Base-by-base conservation (phyloP, 768 basidiomycete species). In the Xerocomus brunneocitrinus region DNA sequence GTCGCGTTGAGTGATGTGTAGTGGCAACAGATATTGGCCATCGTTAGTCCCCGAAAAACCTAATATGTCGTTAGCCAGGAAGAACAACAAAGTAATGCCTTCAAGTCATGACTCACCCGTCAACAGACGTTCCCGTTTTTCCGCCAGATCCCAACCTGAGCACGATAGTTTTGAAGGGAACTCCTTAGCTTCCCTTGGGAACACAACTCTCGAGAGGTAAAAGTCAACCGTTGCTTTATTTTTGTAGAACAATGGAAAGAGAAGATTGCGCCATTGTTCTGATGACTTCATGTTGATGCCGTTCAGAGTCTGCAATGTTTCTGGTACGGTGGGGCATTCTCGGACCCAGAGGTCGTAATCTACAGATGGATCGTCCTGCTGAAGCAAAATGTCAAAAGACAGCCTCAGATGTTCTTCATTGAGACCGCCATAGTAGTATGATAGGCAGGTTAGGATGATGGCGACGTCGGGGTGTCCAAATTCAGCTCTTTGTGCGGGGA, bases 11-110 rank as follows among this genome's bases (percentile, higher is more conserved):
- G 47, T 42, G 8, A 71, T 71, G 2, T 65, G 61, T 1, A 57
- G 50, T 4, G 70, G 70, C 3, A 72, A 48, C 7, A 71, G 52
- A 50, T 66, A 66, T 3, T 58, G 56, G 16, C 51, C 49, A 43
- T 67, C 66, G 12, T 67, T 67, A 0, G 66, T 67, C 6, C 66
- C 66, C 42, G 65, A 67, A 50, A 67, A 67, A 7, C 56, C 56
- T 30, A 31, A 2, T 13, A 13, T 28, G 42, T 4, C 10, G 14
- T 22, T 5, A 50, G 42, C 9, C n/a, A 32, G 9, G 19, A 16
- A 10, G 10, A 19, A 10, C 22, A 13, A n/a, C 16, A 8, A 19
- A 6, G 13, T 24, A 12, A 19, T 2, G 2, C 13, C 7, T 9
- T 28, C 38, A 8, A n/a, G 8, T 22, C 0, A 25, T 27, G 19